These are phyloP conservation scores for Exophiala alcalophila DNA, from an alignment of 2,329 filamentous ascomycete species.

Conservation along the genomic window DNA sequence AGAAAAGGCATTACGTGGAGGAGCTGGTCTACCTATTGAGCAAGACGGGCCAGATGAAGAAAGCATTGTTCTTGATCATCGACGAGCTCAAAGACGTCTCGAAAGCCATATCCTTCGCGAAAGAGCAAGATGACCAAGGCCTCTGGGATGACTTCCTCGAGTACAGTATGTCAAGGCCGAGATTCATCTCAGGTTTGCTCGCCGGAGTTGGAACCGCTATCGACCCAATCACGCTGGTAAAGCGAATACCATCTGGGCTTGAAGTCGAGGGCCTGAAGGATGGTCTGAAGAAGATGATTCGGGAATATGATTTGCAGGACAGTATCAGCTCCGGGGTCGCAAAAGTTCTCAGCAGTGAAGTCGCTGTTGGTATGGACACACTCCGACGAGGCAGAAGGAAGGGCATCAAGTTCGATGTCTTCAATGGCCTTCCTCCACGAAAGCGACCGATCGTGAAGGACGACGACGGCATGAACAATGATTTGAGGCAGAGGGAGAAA, in stretches of 20 bases:
- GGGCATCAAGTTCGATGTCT: conserved; percentile 84
- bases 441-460: conserved; percentile 1
- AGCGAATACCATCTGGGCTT: conserved; percentile 85
- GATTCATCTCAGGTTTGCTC: conserved; percentile 85
- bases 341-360: conserved; percentile 80
- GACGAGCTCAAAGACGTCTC: conserved; percentile 87
- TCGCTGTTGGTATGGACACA: conserved; percentile 76
- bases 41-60: conserved; percentile 91
- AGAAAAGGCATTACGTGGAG: conserved; percentile 74
- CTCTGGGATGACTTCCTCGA: conserved; percentile 92
- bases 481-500: conserved; percentile 1
- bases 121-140: conserved; percentile 86
- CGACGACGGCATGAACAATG: not conserved
- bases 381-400: conserved; percentile 75
- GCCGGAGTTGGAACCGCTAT: conserved; percentile 94
- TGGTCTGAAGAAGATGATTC: conserved; percentile 83
- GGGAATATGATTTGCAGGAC: conserved; percentile 92
- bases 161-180: conserved; percentile 96
- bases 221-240: conserved; percentile 84
- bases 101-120: conserved; percentile 90
- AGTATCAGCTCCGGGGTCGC: conserved; percentile 90
- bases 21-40: conserved; percentile 95
- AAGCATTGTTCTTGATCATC: conserved; percentile 87
- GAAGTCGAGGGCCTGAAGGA: conserved; percentile 89
- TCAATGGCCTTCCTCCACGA: not conserved